phyloP scores from a whole-genome alignment of 2,329 filamentous ascomycete species.

The Diaporthe humulicola region DNA sequence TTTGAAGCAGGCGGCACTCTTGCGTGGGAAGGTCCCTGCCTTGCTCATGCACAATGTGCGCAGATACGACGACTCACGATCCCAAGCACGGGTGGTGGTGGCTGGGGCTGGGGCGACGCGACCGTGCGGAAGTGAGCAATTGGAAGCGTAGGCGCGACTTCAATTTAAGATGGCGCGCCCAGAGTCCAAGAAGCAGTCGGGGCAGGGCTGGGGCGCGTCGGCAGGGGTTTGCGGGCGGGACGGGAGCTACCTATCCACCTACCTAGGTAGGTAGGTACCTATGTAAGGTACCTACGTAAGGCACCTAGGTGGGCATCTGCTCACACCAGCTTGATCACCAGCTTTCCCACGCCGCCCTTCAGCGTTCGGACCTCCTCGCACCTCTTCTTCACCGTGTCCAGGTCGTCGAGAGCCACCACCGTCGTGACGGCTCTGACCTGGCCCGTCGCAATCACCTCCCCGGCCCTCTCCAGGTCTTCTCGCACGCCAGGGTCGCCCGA shows the following conservation, averaged over 20 bases:
- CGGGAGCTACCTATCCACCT: not conserved
- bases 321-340: slow-evolving; percentile 51
- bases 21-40: not conserved
- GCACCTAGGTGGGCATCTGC: not conserved
- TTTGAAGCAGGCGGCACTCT: not conserved
- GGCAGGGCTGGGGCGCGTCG: slow-evolving; percentile 25
- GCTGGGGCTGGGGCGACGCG: slow-evolving; percentile 27
- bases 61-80: not conserved
- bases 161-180: slow-evolving; percentile 22
- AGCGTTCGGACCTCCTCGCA: slow-evolving; percentile 55
- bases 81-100: not conserved
- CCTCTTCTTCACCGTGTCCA: slow-evolving; percentile 56
- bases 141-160: slow-evolving; percentile 15
- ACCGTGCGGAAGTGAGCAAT: not conserved
- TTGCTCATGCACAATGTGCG: not conserved
- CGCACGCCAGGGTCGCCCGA: slow-evolving; percentile 57
- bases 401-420: slow-evolving; percentile 56
- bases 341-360: slow-evolving; percentile 59
- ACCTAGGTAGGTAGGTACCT: too few species aligned
- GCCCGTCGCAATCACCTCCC: slow-evolving; percentile 55
- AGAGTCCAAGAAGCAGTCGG: not conserved
- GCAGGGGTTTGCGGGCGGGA: slow-evolving; percentile 12
- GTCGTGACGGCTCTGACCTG: slow-evolving; percentile 59
- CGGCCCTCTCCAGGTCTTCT: slow-evolving; percentile 58
- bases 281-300: too few species aligned